A percentile compares a stretch with the other conserved stretches of the same genome.
These are phyloP conservation scores for Crithidia brevicula DNA, from an alignment of 208 protist species.

Conservation along the genomic window DNA sequence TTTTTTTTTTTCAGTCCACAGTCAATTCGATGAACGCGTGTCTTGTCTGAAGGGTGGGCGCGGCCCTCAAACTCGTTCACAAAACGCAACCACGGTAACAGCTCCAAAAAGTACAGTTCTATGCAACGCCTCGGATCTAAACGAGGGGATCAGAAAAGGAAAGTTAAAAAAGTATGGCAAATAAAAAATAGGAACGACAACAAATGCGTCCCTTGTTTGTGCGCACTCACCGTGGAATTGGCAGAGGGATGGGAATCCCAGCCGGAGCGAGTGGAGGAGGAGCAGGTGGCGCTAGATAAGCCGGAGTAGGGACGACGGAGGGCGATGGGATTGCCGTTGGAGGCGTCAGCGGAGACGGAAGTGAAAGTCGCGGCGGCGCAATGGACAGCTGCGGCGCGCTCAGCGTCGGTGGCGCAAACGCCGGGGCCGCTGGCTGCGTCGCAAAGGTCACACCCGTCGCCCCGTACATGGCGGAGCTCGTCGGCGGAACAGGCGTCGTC, in stretches of 20 bases:
- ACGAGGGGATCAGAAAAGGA: too few species aligned
- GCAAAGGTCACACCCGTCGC: background rate
- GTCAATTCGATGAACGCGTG: too few species aligned
- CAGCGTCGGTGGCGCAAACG: background rate
- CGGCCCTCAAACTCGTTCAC: too few species aligned
- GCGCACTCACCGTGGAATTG: constrained; percentile 15
- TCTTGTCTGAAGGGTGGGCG: too few species aligned
- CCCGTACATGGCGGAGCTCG: background rate
- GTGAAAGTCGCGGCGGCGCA: constrained; percentile 10
- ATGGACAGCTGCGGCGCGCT: constrained; percentile 1
- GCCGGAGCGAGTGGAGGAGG: constrained; percentile 6
- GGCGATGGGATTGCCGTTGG: constrained; percentile 17
- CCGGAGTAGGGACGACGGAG: background rate
- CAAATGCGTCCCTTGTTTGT: background rate
- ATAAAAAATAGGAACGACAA: constrained; percentile 14
- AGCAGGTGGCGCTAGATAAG: background rate
- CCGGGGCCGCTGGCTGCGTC: constrained; percentile 8
- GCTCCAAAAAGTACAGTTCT: background rate
- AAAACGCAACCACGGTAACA: background rate
- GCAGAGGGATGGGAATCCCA: constrained; percentile 27
- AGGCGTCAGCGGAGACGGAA: constrained; percentile 11
- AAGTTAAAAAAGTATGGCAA: too few species aligned
- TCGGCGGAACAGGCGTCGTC: background rate
- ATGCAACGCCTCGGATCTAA: background rate
- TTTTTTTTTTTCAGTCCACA: too few species aligned